Evolutionary conservation across 108 stramenopile species (phyloP), one percentile per base, ranked within the genome.

Genomic region (Pseudonitzschia multiseries): DNA sequence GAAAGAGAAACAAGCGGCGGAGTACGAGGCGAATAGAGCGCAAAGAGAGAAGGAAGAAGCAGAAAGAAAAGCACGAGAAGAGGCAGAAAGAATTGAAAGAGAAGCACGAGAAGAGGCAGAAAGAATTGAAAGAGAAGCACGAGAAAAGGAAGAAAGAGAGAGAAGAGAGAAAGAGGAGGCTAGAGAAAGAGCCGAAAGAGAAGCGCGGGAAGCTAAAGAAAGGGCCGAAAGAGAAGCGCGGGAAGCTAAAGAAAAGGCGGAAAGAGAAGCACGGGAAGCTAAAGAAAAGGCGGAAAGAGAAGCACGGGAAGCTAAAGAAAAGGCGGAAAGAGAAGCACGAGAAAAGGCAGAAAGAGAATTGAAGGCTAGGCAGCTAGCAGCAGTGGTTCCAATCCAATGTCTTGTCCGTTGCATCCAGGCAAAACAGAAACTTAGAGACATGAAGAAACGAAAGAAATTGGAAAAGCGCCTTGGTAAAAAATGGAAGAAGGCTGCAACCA

Each of bases 401-500:
- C 27, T 79, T 22, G 61, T 79, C 73, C 73, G 73, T 70, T 29
- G 48, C 12, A 42, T 56, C 44, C 17, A 70, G 28, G 72, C 73
- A 32, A 68, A 68, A 36, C 53, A 50, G 42, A 57, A 43, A 51
- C 20, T 57, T 20, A 74, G 59, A 27, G 66, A 59, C 26, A 41
- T 50, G 41, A 80, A 80, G 72, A 80, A 77, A 73, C 64, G 69
- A 22, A 84, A 84, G 83, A 82, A 82, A 60, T 8, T 60, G 26
- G 52, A 68, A 72, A 77, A 75, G 73, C 79, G 73, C 28, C 65
- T 69, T 64, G 77, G 67, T 12, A 84, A 84, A 72, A 82, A 82
- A 42, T 69, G 63, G 70, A 75, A 73, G 56, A 77, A 75, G 52
- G 84, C 89, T 29, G 88, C 89, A 21, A 68, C 84, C 28, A 77